Evolutionary conservation across 2,329 filamentous ascomycete species (phyloP), one percentile per base, ranked within the genome.

Genomic region (Fusarium neocosmosporiellum): DNA sequence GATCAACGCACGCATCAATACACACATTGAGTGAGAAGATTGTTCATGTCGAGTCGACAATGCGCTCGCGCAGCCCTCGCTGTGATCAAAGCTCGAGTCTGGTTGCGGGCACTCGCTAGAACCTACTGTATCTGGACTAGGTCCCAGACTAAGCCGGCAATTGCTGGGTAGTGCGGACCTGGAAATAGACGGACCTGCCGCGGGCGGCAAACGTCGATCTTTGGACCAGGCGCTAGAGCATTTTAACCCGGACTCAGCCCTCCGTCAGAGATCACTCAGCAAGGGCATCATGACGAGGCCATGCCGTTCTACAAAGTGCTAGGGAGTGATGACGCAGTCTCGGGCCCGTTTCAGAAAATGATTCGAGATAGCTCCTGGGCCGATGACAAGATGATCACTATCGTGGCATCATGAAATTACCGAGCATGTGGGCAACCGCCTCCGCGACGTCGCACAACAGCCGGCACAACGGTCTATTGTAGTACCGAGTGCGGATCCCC

Each of bases 121-220:
- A 69, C 61, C 62, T 69, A 72, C 71, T 71, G 10, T 58, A 58
- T 71, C 13, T 33, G 69, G 71, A 50, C 58, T 67, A 64, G 67
- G 36, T 18, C 14, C 13, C 27, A 63, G 62, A 24, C 20, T 68
- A 65, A 66, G 55, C 63, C 75, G 74, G 75, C 75, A 77, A 67
- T 77, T 75, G 70, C 41, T 63, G 24, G 66, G 65, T 65, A 70
- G 72, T 62, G 67, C 68, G 64, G 69, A 63, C 65, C 69, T 72
- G 61, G 71, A 65, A 69, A 67, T 72, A 74, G 64, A 69, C 55
- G 62, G 73, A 74, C 69, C 67, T 76, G 69, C 73, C 75, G 75
- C 71, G 73, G 68, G 72, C 75, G 75, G 73, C 75, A 77, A 71
- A 76, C 72, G 75, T 77, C 73, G 75, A 77, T 77, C 75, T 69